Percentiles rank a stretch among this genome's conserved stretches.
Evolutionary conservation across 345 rosid genomes (phyloP).

Genomic region (Brassica nigra): DNA sequence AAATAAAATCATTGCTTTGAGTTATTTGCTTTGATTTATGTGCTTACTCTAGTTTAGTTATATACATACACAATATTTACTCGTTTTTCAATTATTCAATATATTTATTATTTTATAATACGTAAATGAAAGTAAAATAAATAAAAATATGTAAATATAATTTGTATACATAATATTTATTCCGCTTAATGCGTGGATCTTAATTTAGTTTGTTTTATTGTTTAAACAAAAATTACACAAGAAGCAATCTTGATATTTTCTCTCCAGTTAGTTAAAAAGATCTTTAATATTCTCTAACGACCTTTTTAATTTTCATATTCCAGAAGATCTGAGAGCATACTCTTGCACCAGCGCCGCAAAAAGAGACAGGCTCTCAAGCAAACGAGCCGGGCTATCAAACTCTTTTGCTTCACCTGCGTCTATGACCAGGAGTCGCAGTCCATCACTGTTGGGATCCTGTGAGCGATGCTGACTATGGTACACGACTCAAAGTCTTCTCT

Average conservation of each 20-base stretch:
- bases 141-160: too few relatives aligned
- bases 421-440: slow-evolving; percentile 80
- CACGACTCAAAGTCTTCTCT: slow-evolving; percentile 82
- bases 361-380: slow-evolving; percentile 69
- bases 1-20: too few relatives aligned
- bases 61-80: too few relatives aligned
- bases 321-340: slow-evolving; percentile 81
- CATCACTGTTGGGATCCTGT: slow-evolving; percentile 96
- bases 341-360: slow-evolving; percentile 90
- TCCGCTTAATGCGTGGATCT: too few relatives aligned
- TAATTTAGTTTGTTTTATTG: neutral
- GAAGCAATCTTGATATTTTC: slow-evolving; percentile 1
- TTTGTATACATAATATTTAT: too few relatives aligned
- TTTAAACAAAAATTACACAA: neutral
- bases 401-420: slow-evolving; percentile 87
- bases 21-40: too few relatives aligned
- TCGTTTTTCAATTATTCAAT: too few relatives aligned
- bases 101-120: too few relatives aligned
- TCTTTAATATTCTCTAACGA: neutral
- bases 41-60: too few relatives aligned
- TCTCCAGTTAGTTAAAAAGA: neutral
- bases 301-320: slow-evolving; percentile 41
- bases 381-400: slow-evolving; percentile 68
- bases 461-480: slow-evolving; percentile 94
- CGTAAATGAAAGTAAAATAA: too few relatives aligned